These are phyloP conservation scores for Ampelomyces quisqualis DNA, from an alignment of 2,329 filamentous ascomycete genomes.

Conservation along the genomic window DNA sequence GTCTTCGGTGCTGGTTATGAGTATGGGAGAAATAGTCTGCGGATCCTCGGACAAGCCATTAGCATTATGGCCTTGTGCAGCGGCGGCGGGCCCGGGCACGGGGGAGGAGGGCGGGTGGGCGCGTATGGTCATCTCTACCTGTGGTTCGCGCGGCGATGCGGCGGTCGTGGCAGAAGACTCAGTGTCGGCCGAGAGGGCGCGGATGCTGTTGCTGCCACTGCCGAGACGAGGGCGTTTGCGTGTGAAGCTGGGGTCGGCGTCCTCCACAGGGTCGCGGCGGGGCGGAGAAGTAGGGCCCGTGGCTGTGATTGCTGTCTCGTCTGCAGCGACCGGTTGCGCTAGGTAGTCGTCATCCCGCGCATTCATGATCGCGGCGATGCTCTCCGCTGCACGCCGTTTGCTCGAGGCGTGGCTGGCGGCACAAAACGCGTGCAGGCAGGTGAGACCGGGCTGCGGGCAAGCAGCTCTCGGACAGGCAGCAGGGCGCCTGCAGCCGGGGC, in stretches of 20 bases:
- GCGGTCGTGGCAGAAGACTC: slow-evolving; percentile 14
- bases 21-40: slow-evolving; percentile 12
- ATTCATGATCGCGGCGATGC: slow-evolving; percentile 34
- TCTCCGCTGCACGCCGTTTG: slow-evolving; percentile 18
- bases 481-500: slow-evolving; percentile 25
- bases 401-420: slow-evolving; percentile 19
- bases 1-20: slow-evolving; percentile 20
- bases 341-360: slow-evolving; percentile 34
- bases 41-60: slow-evolving; percentile 9
- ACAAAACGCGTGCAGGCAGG: slow-evolving; percentile 16
- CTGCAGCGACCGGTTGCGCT: slow-evolving; percentile 38
- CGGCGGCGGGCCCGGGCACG: slow-evolving; percentile 22
- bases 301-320: slow-evolving; percentile 34
- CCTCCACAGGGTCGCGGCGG: slow-evolving; percentile 48
- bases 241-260: slow-evolving; percentile 48
- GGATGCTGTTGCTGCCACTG: slow-evolving; percentile 39
- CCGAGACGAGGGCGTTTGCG: slow-evolving; percentile 50
- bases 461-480: slow-evolving; percentile 27
- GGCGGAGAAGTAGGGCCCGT: slow-evolving; percentile 38
- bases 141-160: slow-evolving; percentile 21
- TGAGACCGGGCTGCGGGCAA: slow-evolving; percentile 25
- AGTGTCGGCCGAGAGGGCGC: slow-evolving; percentile 35
- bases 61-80: slow-evolving; percentile 14
- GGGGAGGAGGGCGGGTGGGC: slow-evolving; percentile 35
- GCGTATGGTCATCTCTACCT: slow-evolving; percentile 45